phyloP scores from a whole-genome alignment of 1,284 basidiomycete genomes.

The Schizopora paradoxa region DNA sequence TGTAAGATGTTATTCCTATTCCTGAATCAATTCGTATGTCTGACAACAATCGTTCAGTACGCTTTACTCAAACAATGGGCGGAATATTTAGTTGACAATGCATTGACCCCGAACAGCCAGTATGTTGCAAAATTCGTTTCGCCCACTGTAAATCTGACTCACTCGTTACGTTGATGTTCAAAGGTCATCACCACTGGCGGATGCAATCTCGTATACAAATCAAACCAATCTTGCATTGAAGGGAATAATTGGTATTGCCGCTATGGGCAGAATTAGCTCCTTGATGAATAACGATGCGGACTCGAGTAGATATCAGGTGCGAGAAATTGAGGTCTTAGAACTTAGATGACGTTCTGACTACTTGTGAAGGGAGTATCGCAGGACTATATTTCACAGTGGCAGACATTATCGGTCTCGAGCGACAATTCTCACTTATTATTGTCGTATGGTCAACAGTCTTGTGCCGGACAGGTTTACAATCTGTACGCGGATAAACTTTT shows the following conservation, averaged over 20 bases:
- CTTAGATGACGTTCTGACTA: background rate
- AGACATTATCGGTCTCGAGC: background rate
- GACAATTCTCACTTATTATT: background rate
- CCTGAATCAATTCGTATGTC: background rate
- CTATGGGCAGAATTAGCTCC: conserved; percentile 39
- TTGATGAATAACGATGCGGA: no score
- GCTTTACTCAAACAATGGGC: conserved; percentile 36
- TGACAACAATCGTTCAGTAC: conserved; percentile 25
- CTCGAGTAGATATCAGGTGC: conserved; percentile 20
- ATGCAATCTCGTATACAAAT: conserved; percentile 12
- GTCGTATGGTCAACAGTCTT: background rate
- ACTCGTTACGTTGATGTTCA: no score
- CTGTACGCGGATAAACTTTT: conserved; percentile 14
- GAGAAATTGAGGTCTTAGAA: conserved; percentile 22
- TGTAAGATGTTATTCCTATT: conserved; percentile 1
- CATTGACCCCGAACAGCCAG: conserved; percentile 32
- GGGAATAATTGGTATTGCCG: conserved; percentile 37
- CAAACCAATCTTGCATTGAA: conserved; percentile 36
- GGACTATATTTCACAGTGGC: conserved; percentile 8
- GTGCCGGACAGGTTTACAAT: conserved; percentile 10
- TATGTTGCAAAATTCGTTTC: conserved; percentile 22
- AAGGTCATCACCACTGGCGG: conserved; percentile 10
- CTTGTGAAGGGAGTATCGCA: background rate
- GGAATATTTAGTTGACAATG: conserved; percentile 31
- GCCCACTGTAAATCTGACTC: no score